Conservation (phyloP, 2,329 filamentous ascomycete species). For the Epichloe festucae region DNA sequence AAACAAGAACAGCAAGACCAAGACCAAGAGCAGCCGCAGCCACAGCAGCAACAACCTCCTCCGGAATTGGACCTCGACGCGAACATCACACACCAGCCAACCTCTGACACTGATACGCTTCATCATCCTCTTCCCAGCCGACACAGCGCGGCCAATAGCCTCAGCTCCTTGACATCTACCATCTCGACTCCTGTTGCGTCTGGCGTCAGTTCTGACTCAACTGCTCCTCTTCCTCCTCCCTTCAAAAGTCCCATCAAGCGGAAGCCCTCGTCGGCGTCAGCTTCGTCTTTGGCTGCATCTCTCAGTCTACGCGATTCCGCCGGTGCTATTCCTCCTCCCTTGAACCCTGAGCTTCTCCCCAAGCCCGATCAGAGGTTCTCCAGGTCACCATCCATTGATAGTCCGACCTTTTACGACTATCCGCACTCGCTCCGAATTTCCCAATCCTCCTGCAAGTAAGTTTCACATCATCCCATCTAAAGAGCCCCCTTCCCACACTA, state of each 20-base stretch:
- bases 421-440: slow-evolving; percentile 18
- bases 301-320: slow-evolving; percentile 10
- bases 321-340: slow-evolving; percentile 9
- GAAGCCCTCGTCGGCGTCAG: slow-evolving; percentile 46
- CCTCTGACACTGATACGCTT: slow-evolving; percentile 4
- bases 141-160: slow-evolving; percentile 2
- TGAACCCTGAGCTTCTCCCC: slow-evolving; percentile 24
- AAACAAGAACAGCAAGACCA: neutral
- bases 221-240: slow-evolving; percentile 7
- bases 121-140: slow-evolving; percentile 4
- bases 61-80: neutral
- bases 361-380: slow-evolving; percentile 40
- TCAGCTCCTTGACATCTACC: slow-evolving; percentile 4
- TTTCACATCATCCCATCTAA: slow-evolving; percentile 1
- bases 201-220: slow-evolving; percentile 2
- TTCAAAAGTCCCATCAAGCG: slow-evolving; percentile 34
- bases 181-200: slow-evolving; percentile 1
- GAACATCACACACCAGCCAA: neutral
- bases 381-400: slow-evolving; percentile 44
- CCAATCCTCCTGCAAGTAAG: slow-evolving; percentile 15
- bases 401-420: slow-evolving; percentile 50
- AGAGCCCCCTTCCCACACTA: neutral
- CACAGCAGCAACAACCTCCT: neutral
- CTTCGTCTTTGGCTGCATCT: slow-evolving; percentile 35
- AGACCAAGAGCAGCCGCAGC: neutral